Conservation (phyloP, 257 asterid species). For the Asclepias syriaca region DNA sequence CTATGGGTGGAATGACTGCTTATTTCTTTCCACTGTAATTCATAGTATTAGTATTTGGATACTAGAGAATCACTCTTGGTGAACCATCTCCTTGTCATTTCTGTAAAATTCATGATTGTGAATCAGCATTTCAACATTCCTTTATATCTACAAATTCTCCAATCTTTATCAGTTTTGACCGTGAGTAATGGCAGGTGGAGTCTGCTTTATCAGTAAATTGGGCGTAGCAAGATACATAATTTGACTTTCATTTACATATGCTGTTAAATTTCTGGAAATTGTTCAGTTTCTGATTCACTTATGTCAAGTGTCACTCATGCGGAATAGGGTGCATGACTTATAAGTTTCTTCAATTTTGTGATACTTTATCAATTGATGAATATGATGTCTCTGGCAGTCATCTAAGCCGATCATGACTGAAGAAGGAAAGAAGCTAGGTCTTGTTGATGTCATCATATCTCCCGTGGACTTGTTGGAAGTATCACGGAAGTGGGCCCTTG, state of each 20-base stretch:
- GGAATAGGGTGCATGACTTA: not conserved
- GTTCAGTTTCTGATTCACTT: not conserved
- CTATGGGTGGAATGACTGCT: not conserved
- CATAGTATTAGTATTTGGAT: not conserved
- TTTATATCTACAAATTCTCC: not conserved
- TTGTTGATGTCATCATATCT: slow-evolving; percentile 75
- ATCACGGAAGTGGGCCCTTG: slow-evolving; percentile 81
- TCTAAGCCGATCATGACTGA: slow-evolving; percentile 76
- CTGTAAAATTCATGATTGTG: not conserved
- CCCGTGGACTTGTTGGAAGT: slow-evolving; percentile 65
- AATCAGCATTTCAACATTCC: not conserved
- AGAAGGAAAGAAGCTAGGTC: slow-evolving; percentile 86
- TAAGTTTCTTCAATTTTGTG: not conserved
- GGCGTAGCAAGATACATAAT: not conserved
- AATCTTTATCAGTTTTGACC: not conserved
- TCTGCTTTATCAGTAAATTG: not conserved
- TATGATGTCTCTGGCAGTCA: slow-evolving; percentile 39
- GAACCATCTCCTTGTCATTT: not conserved
- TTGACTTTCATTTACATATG: not conserved
- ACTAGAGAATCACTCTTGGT: not conserved
- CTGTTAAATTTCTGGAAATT: not conserved
- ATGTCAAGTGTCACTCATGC: not conserved
- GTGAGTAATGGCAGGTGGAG: not conserved
- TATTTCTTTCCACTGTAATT: not conserved
- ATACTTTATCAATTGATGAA: slow-evolving; percentile 1